phyloP scores from a whole-genome alignment of 257 asterid genomes.

The Ophiorrhiza pumila region DNA sequence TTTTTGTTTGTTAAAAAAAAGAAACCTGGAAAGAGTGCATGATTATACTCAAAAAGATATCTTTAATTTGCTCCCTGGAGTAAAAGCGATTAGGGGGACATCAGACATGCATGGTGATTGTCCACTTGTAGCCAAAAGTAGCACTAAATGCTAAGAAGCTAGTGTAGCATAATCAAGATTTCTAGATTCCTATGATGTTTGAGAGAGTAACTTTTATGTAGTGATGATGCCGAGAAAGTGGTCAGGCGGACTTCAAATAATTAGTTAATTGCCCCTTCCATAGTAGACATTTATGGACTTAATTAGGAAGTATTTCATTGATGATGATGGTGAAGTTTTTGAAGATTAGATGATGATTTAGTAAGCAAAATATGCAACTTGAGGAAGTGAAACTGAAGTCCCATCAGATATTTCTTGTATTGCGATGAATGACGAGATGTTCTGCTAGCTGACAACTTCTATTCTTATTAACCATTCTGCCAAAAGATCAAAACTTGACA shows the following conservation, averaged over 20 bases:
- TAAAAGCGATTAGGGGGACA: neutral
- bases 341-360: no score
- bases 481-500: neutral
- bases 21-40: no score
- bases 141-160: neutral
- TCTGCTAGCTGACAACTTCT: neutral
- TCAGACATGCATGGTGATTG: no score
- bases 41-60: no score
- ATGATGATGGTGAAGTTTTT: no score
- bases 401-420: conserved; percentile 3
- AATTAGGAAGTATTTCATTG: no score
- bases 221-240: neutral
- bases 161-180: neutral
- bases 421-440: neutral
- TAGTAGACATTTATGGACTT: no score
- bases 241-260: neutral
- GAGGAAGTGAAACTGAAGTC: neutral
- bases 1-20: no score
- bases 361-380: neutral
- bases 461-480: neutral
- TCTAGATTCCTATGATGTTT: neutral
- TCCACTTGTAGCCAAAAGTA: neutral
- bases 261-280: no score
- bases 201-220: no score
- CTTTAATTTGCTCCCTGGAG: neutral